Base-by-base conservation (phyloP, 2,329 filamentous ascomycete species). In the Fusarium abutilonis region DNA sequence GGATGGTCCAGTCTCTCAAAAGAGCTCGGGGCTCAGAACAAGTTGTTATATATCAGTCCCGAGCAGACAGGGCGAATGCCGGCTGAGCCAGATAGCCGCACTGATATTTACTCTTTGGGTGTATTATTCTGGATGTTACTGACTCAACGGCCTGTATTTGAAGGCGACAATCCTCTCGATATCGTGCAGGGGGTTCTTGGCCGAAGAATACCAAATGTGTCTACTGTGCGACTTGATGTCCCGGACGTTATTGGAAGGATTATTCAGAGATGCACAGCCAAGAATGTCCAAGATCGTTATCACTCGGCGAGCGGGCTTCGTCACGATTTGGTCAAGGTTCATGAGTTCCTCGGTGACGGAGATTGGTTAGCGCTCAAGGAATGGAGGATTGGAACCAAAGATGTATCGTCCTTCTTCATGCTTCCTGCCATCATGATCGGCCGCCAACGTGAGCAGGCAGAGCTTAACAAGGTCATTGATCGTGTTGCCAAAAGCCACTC, bases 61-160 rank as follows among this genome's bases (percentile, higher is more conserved):
- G 94, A 98, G 73, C 94, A 97, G 79, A 97, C 94, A 3, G 94
- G 94, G 13, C 88, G 94, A 17, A 90, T 97, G 84, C 91, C 93
- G 3, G 92, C 91, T 4, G 93, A 97, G 74, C 94, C 94, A 2
- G 94, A 97, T 76, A 91, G 86, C 39, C 86, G 94, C 36, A 97
- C 94, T 14, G 94, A 98, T 75, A 96, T 97, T 29, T 97, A 97
- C 78, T 93, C 92, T 1, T 80, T 97, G 1, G 94, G 94, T 4
- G 88, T 97, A 35, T 76, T 97, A 2, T 94, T 97, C 74, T 97
- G 92, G 89, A 91, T 86, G 9, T 85, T 96, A 70, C 80, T 96
- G 41, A 91, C 91, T 2, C 92, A 93, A 26, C 86, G 89, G 68
- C 86, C 90, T 4, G 90, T 92, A 0, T 97, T 95, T 65, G 88